Base-by-base conservation (phyloP, 495 filamentous ascomycete genomes). In the Penicillium goetzii region DNA sequence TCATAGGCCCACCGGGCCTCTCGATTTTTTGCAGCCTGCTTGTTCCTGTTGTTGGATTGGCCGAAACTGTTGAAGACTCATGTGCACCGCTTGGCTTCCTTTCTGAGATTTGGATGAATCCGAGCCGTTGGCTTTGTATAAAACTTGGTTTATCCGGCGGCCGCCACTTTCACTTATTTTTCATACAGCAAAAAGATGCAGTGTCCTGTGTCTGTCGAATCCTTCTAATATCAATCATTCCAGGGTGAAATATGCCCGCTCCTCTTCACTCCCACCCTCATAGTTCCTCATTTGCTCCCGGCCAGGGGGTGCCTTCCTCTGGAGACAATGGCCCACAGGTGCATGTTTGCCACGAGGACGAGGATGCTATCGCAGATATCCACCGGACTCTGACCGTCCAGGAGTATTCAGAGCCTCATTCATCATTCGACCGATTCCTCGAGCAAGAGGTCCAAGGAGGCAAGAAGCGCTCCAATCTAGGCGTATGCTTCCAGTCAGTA, bases 401-500 rank as follows among this genome's bases (percentile, higher is more conserved):
- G 12, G 61, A 67, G 25, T 78, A 76, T 54, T 32, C 74, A 25
- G 76, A 78, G 51, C 76, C 74, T 1, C 76, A 78, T 56, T 76
- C 69, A 0, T 72, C 74, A 0, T 78, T 78, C 28, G 76, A 78
- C 58, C 76, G 72, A 53, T 78, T 78, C 23, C 63, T 78, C 4
- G 76, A 75, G 51, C 68, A 71, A 55, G 72, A 78, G 43, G 62
- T 73, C 34, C 69, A 71, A 28, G 69, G 67, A 1, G 74, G 72
- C 15, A 75, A 67, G 66, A 75, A 74, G 64, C 68, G 61, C 8
- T 70, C 74, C 8, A 75, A 75, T 41, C 68, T 76, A 1, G 76
- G 76, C 19, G 74, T 78, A 1, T 73, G 72, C 58, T 78, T 78
- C 51, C 71, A 76, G 51, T 73, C 72, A 2, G 62, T 78, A n/a